Evolutionary conservation across 2,329 filamentous ascomycete genomes (phyloP).

Genomic region (Septoria petroselini): DNA sequence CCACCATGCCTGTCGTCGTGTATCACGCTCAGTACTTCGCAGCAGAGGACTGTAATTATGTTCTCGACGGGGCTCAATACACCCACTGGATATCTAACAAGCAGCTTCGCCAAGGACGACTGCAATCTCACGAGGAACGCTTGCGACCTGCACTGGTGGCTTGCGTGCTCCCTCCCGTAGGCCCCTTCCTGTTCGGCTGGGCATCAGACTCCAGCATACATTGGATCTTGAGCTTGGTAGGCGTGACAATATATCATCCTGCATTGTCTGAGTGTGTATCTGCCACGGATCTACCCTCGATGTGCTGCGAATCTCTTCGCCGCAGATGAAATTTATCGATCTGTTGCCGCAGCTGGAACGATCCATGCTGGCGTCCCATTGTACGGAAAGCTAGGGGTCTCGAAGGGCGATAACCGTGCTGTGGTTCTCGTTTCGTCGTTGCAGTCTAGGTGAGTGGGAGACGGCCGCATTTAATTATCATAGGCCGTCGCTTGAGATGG

Average conservation of each 20-base stretch:
- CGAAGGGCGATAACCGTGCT: constrained; percentile 55
- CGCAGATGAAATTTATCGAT: constrained; percentile 58
- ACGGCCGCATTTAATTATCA: too few species aligned
- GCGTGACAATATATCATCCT: constrained; percentile 44
- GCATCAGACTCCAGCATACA: constrained; percentile 33
- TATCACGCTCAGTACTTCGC: too few species aligned
- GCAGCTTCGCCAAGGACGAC: constrained; percentile 28
- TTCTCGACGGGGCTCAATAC: too few species aligned
- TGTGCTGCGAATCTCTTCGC: constrained; percentile 58
- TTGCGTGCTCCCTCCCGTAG: constrained; percentile 33
- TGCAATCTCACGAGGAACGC: constrained; percentile 32
- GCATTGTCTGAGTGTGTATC: constrained; percentile 44
- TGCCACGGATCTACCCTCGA: constrained; percentile 40
- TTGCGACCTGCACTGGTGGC: constrained; percentile 35
- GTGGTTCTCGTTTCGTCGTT: too few species aligned
- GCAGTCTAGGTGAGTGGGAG: too few species aligned
- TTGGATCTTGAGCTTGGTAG: constrained; percentile 45
- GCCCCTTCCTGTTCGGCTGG: constrained; percentile 39
- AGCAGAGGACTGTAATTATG: too few species aligned
- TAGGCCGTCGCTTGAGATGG: too few species aligned
- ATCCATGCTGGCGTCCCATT: constrained; percentile 42
- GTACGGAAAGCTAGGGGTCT: constrained; percentile 49
- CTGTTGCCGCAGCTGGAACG: constrained; percentile 53
- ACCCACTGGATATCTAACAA: constrained; percentile 31
- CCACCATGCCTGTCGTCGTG: too few species aligned